Evolutionary conservation across 805 yeast genomes (phyloP).

Genomic region (Starmerella asiatica): DNA sequence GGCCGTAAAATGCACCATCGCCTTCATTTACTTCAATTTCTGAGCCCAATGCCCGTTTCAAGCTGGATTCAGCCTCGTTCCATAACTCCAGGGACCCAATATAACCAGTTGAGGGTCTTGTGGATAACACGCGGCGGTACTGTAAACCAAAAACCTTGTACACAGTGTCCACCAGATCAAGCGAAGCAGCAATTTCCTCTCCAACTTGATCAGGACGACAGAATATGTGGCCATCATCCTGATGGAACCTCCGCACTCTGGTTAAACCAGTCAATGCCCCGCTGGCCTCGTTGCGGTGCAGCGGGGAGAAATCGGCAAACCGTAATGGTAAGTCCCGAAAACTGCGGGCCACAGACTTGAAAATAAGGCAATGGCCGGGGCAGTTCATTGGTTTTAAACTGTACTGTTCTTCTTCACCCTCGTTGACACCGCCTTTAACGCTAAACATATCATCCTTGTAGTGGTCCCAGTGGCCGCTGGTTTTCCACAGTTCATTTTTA

Average conservation of each 20-base stretch:
- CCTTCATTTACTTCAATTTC: constrained; percentile 65
- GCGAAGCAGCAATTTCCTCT: constrained; percentile 55
- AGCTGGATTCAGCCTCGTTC: constrained; percentile 64
- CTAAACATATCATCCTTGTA: constrained; percentile 89
- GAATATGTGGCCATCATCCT: constrained; percentile 95
- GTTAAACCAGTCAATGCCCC: constrained; percentile 91
- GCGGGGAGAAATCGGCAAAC: constrained; percentile 74
- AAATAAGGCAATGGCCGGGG: constrained; percentile 72
- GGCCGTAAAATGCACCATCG: constrained; percentile 77
- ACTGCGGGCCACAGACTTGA: constrained; percentile 59
- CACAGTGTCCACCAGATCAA: constrained; percentile 59
- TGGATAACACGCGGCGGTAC: constrained; percentile 60
- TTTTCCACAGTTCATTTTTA: constrained; percentile 72
- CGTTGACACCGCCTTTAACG: constrained; percentile 36
- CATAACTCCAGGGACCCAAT: constrained; percentile 70
- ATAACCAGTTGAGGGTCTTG: constrained; percentile 62
- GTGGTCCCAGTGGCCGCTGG: constrained; percentile 91
- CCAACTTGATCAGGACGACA: constrained; percentile 68
- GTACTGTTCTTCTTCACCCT: constrained; percentile 32
- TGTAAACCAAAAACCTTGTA: constrained; percentile 55
- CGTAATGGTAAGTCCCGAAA: constrained; percentile 79
- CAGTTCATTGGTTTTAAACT: constrained; percentile 79
- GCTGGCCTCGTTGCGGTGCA: constrained; percentile 88
- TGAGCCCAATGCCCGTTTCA: constrained; percentile 43
- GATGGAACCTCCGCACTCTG: constrained; percentile 88